Conservation (phyloP, 805 yeast species). For the Hermanozyma aechmeae region DNA sequence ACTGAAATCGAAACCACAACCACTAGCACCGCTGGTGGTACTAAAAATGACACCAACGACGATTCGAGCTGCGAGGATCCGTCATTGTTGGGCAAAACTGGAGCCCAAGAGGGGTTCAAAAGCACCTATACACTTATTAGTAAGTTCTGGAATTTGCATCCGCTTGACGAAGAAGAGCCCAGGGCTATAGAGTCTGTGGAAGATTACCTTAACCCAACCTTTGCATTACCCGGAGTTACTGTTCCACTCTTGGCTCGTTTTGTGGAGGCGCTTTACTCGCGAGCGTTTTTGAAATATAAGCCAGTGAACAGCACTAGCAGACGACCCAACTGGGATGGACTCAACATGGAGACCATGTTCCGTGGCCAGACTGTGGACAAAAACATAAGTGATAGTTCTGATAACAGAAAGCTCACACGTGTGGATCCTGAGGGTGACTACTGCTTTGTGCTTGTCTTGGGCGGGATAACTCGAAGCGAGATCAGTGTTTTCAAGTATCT, state of each 20-base stretch:
- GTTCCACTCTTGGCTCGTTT: conserved; percentile 69
- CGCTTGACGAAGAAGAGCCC: conserved; percentile 15
- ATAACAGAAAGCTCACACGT: conserved; percentile 11
- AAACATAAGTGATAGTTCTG: conserved; percentile 21
- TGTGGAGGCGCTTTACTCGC: conserved; percentile 56
- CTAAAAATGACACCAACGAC: conserved; percentile 6
- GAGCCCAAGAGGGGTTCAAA: conserved; percentile 15
- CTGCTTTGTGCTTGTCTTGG: conserved; percentile 51
- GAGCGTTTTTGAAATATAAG: conserved; percentile 39
- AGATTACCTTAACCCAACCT: conserved; percentile 42
- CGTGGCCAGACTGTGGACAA: conserved; percentile 31
- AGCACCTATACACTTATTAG: conserved; percentile 28
- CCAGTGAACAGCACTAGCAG: conserved; percentile 25
- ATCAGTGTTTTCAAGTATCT: conserved; percentile 59
- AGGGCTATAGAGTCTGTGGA: conserved; percentile 7
- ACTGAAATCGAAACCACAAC: not conserved
- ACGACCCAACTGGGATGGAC: conserved; percentile 37
- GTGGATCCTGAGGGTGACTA: conserved; percentile 9
- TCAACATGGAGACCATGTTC: conserved; percentile 30
- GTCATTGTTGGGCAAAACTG: conserved; percentile 20
- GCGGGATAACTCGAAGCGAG: conserved; percentile 85
- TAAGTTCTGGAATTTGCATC: conserved; percentile 41
- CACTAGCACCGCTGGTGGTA: not conserved
- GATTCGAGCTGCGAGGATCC: conserved; percentile 10
- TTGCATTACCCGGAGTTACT: conserved; percentile 66